Percentiles rank a stretch among this genome's conserved stretches.
Evolutionary conservation across 2,329 filamentous ascomycete species (phyloP).

Genomic region (Phaeoacremonium minimum): DNA sequence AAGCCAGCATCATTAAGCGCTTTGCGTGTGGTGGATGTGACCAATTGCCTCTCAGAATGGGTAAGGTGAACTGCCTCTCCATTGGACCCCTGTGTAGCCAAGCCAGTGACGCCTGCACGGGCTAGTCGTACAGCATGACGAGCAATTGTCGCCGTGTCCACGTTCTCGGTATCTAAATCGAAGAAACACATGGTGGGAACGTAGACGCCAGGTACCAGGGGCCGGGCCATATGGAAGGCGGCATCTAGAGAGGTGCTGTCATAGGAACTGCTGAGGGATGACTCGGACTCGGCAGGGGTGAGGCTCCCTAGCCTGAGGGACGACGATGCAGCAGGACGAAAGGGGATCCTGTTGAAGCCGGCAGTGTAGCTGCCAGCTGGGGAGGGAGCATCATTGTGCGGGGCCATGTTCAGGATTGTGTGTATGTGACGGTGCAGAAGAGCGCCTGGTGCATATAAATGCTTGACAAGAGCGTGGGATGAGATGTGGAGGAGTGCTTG

Average conservation of each 20-base stretch:
- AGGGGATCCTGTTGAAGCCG: slow-evolving; percentile 30
- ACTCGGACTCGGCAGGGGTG: slow-evolving; percentile 21
- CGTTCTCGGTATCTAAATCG: slow-evolving; percentile 57
- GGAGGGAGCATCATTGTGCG: slow-evolving; percentile 42
- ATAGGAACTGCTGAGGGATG: slow-evolving; percentile 35
- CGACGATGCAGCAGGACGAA: slow-evolving; percentile 25
- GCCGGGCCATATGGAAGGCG: slow-evolving; percentile 26
- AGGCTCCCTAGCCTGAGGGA: slow-evolving; percentile 21
- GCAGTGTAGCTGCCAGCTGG: slow-evolving; percentile 38
- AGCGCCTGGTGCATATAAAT: background rate
- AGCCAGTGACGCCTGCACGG: slow-evolving; percentile 65
- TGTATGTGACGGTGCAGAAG: no score
- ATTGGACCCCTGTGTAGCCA: slow-evolving; percentile 77
- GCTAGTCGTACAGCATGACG: slow-evolving; percentile 66
- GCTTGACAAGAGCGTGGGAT: background rate
- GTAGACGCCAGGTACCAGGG: slow-evolving; percentile 54
- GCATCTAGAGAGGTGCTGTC: slow-evolving; percentile 30
- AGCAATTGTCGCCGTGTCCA: slow-evolving; percentile 59
- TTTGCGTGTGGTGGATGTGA: slow-evolving; percentile 66
- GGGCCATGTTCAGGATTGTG: slow-evolving; percentile 29
- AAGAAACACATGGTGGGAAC: slow-evolving; percentile 75
- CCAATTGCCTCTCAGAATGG: slow-evolving; percentile 62
- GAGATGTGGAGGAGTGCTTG: background rate
- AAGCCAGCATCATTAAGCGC: slow-evolving; percentile 66
- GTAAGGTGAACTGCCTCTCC: slow-evolving; percentile 78